Evolutionary conservation across 1,284 basidiomycete species (phyloP), one percentile per base, ranked within the genome.

Genomic region (Phaffia rhodozyma): DNA sequence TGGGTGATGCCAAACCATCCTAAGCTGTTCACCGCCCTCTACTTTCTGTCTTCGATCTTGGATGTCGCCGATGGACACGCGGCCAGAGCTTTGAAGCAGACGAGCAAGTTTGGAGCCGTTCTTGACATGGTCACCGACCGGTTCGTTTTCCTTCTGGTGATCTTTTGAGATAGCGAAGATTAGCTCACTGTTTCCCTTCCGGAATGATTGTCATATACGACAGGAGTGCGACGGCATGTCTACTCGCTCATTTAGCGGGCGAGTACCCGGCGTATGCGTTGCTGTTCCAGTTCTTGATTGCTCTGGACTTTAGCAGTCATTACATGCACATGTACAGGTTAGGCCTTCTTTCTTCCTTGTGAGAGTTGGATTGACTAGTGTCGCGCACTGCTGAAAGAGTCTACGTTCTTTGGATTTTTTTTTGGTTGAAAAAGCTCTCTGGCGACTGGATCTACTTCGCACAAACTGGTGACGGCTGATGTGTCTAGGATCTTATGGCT

Each of bases 281-380:
- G 60, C 72, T 86, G 59, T 97, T 98, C 80, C 92, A 97, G 77
- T 87, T 88, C 75, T 84, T 99, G 67, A 97, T 99, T 76, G 85
- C 93, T 0, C 84, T 99, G 68, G 96, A 99, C 77, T 99, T 99
- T 75, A 87, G 87, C 69, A 94, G 91, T 71, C 94, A 99, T 76
- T 99, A 97, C 79, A 97, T 99, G 83, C 96, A 98, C 79, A 99
- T 99, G 94, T 97, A 97, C 78, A 94, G 91, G 92, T 92, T 71
- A 66, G 82, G 75, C 21, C 50, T 9, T 50, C 61, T 60, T 72
- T 57, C 27, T 58, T 30, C 38, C 21, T 34, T 51, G 52, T 62
- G 65, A 64, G 50, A 53, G n/a, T 51, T 20, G 47, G 16, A n/a
- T n/a, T n/a, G 11, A 1, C 1, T 21, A 18, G n/a, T 18, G 43